These are phyloP conservation scores for Angomonas deanei DNA, from an alignment of 208 protist species.

Conservation along the genomic window DNA sequence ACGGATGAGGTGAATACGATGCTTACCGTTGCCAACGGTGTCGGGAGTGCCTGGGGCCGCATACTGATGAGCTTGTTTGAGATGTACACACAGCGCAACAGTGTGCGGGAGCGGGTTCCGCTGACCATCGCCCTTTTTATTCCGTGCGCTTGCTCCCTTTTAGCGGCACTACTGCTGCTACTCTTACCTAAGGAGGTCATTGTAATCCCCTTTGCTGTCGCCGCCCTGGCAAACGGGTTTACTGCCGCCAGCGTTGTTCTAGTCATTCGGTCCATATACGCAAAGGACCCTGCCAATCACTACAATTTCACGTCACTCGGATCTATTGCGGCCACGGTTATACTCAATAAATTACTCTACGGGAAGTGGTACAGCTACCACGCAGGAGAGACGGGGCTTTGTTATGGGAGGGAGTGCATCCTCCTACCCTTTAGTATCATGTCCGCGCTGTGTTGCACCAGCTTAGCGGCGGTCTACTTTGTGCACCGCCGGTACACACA, in stretches of 20 bases:
- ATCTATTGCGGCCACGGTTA: constrained; percentile 32
- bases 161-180: constrained; percentile 32
- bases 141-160: constrained; percentile 30
- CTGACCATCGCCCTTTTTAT: constrained; percentile 59
- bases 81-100: constrained; percentile 52
- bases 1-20: constrained; percentile 42
- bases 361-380: constrained; percentile 63
- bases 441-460: constrained; percentile 23
- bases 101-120: constrained; percentile 57
- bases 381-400: constrained; percentile 41
- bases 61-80: constrained; percentile 66
- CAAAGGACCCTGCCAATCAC: constrained; percentile 69
- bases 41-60: constrained; percentile 59
- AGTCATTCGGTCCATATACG: constrained; percentile 68
- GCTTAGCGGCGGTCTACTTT: constrained; percentile 37
- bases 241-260: constrained; percentile 59
- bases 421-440: constrained; percentile 54
- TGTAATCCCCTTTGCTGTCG: constrained; percentile 49
- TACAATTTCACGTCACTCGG: constrained; percentile 70
- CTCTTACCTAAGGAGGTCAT: constrained; percentile 28
- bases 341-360: constrained; percentile 73
- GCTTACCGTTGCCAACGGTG: constrained; percentile 58
- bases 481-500: constrained; percentile 45
- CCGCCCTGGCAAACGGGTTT: constrained; percentile 65
- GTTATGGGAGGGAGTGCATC: constrained; percentile 54